Evolutionary conservation across 441 rosid species (phyloP).

Genomic region (Geranium incanum): DNA sequence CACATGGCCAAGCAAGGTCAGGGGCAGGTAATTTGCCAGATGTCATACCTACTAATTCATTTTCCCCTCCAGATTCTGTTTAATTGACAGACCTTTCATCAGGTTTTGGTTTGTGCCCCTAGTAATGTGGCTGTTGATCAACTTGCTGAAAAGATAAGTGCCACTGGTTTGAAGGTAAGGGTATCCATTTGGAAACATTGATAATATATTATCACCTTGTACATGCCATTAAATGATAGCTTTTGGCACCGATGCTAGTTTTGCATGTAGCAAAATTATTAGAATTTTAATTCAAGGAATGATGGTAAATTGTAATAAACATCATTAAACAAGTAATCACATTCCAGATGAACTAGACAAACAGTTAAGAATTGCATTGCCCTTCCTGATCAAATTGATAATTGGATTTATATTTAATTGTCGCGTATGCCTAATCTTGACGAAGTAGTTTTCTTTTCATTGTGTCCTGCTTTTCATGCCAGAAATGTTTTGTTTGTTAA

Average conservation of each 20-base stretch:
- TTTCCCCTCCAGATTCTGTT: not conserved
- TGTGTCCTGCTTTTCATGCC: not conserved
- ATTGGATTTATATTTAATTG: not conserved
- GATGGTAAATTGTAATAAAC: no score
- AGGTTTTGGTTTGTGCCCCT: conserved; percentile 93
- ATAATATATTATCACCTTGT: not conserved
- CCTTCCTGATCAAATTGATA: not conserved
- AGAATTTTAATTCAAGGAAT: no score
- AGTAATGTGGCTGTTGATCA: conserved; percentile 99
- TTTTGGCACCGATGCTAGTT: not conserved
- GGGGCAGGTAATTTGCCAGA: conserved; percentile 59
- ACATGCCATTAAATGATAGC: not conserved
- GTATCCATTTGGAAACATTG: not conserved
- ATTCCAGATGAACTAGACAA: no score
- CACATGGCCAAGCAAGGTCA: conserved; percentile 99
- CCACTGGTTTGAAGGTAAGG: conserved; percentile 89
- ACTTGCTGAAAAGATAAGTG: conserved; percentile 96
- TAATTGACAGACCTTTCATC: not conserved
- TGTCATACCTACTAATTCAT: conserved; percentile 12
- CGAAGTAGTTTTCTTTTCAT: not conserved
- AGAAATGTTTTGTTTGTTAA: not conserved
- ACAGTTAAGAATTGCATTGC: no score
- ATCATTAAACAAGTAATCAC: no score
- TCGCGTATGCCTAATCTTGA: not conserved
- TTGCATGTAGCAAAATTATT: no score